Evolutionary conservation across 2,329 filamentous ascomycete genomes (phyloP).

Genomic region (Hymenoscyphus fraxineus): DNA sequence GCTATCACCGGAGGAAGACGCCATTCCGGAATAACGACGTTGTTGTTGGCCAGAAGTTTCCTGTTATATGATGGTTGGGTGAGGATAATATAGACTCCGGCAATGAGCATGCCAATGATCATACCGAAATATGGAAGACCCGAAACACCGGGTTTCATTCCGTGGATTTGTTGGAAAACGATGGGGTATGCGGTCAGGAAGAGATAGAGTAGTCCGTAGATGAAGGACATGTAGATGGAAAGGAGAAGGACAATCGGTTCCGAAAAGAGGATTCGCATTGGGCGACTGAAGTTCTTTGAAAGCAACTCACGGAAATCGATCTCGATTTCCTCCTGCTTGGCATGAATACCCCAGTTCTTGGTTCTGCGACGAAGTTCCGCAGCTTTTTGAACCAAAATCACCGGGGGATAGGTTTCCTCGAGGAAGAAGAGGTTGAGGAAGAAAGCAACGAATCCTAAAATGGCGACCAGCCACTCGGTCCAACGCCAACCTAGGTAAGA

Average conservation of each 20-base stretch:
- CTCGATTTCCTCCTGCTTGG: slow-evolving; percentile 69
- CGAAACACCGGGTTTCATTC: slow-evolving; percentile 63
- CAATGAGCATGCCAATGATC: slow-evolving; percentile 68
- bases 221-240: slow-evolving; percentile 70
- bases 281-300: slow-evolving; percentile 47
- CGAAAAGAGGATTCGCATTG: slow-evolving; percentile 49
- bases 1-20: slow-evolving; percentile 59
- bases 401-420: slow-evolving; percentile 66
- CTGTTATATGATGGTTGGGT: slow-evolving; percentile 64
- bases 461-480: slow-evolving; percentile 61
- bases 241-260: slow-evolving; percentile 67
- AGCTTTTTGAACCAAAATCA: slow-evolving; percentile 60
- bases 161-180: slow-evolving; percentile 71
- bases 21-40: slow-evolving; percentile 63
- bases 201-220: slow-evolving; percentile 76
- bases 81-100: slow-evolving; percentile 59
- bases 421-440: slow-evolving; percentile 58
- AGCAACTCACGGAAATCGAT: slow-evolving; percentile 61
- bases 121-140: slow-evolving; percentile 85
- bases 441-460: slow-evolving; percentile 62
- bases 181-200: slow-evolving; percentile 83
- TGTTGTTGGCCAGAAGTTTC: slow-evolving; percentile 65
- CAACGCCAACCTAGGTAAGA: slow-evolving; percentile 68
- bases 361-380: slow-evolving; percentile 59
- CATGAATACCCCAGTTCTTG: slow-evolving; percentile 67